Percentiles rank a stretch among this genome's conserved stretches.
Conservation (phyloP, 352 stramenopile species). For the Phytophthora macrochlamydospora region DNA sequence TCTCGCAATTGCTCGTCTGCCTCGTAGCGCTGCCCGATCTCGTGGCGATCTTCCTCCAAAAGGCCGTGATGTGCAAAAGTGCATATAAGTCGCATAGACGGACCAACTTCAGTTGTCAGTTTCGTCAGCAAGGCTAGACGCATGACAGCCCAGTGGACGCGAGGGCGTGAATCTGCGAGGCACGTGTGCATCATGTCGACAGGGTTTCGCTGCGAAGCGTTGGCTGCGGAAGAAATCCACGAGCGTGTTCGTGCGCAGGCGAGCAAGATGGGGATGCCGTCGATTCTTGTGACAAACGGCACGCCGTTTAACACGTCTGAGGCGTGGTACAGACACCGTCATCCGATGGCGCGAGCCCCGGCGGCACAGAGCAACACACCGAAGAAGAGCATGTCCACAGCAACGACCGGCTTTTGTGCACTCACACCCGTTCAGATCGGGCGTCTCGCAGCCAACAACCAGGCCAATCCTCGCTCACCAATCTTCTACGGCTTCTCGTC, state of each 20-base stretch:
- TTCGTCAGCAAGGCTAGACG: no score
- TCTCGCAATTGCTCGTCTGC: no score
- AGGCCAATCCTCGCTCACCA: background rate
- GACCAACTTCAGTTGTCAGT: slow-evolving; percentile 8
- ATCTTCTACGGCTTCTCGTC: background rate
- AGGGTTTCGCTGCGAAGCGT: slow-evolving; percentile 4
- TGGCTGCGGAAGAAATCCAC: background rate
- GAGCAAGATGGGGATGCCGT: background rate
- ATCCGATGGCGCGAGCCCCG: background rate
- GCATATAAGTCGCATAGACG: background rate
- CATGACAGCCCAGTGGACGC: no score
- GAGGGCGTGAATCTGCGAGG: no score
- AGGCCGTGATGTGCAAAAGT: background rate
- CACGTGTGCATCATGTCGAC: slow-evolving; percentile 3
- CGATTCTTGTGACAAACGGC: background rate
- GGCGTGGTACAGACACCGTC: background rate
- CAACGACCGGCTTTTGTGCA: background rate
- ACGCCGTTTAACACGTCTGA: slow-evolving; percentile 20
- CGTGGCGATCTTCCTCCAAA: no score
- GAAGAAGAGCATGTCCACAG: background rate
- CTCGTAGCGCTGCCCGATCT: no score
- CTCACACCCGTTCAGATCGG: background rate
- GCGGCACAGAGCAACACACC: background rate
- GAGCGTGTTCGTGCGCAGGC: background rate
- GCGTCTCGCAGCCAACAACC: background rate